phyloP scores from a whole-genome alignment of 1,284 basidiomycete species.

The Boletellus deceptivus region DNA sequence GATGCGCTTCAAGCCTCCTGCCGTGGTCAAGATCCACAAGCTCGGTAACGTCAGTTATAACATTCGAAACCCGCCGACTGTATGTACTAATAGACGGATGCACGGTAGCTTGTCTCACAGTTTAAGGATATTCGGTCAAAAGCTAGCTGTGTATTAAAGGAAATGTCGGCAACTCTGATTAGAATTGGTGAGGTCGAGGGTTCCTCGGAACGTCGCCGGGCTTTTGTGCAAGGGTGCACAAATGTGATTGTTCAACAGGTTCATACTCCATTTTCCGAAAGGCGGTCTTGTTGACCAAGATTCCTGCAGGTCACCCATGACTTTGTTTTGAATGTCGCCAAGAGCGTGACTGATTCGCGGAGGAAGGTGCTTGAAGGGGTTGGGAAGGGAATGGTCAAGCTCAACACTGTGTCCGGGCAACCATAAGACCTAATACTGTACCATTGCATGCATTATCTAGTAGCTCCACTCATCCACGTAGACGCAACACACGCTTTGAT shows the following conservation, averaged over 20 bases:
- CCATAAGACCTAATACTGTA: slow-evolving; percentile 11
- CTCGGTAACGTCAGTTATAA: slow-evolving; percentile 54
- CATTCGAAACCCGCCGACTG: not conserved
- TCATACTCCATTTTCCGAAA: slow-evolving; percentile 12
- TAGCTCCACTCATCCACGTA: slow-evolving; percentile 32
- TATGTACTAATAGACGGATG: slow-evolving; percentile 3
- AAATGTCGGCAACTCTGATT: slow-evolving; percentile 52
- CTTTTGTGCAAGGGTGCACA: slow-evolving; percentile 52
- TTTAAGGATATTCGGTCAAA: slow-evolving; percentile 61
- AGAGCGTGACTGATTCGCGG: slow-evolving; percentile 63
- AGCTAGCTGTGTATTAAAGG: slow-evolving; percentile 50
- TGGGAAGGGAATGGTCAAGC: slow-evolving; percentile 60
- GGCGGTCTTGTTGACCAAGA: not conserved
- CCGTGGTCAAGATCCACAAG: slow-evolving; percentile 70
- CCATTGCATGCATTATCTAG: slow-evolving; percentile 7
- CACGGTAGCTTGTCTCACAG: slow-evolving; percentile 55
- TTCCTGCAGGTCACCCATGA: slow-evolving; percentile 59
- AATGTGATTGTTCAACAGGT: slow-evolving; percentile 44
- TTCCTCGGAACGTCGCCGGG: slow-evolving; percentile 50
- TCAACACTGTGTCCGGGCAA: slow-evolving; percentile 47
- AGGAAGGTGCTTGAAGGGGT: slow-evolving; percentile 70
- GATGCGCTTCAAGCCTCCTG: slow-evolving; percentile 63
- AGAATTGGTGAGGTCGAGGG: slow-evolving; percentile 51
- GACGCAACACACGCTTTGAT: slow-evolving; percentile 6
- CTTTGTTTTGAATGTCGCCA: slow-evolving; percentile 57